Base-by-base conservation (phyloP, 129 eudicot species). In the Arctium minus region DNA sequence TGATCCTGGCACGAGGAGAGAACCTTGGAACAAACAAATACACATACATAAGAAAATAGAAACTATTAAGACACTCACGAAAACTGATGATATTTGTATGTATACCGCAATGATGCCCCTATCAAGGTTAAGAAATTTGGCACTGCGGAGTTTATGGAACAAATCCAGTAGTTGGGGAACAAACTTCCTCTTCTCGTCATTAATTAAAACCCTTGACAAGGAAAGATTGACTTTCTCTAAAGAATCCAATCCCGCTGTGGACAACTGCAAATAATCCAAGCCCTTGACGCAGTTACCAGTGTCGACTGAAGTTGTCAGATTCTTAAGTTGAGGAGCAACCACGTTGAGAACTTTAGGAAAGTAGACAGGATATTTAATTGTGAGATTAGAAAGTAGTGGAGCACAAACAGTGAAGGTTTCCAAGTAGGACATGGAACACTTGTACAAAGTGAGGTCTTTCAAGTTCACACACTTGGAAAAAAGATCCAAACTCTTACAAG, bases 381-480 rank as follows among this genome's bases (percentile, higher is more conserved):
- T 22, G 27, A 22, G 27, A 22, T 22, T 22, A 22, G 27, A 22
- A 22, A 22, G 27, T 22, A 22, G 27, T 22, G 27, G 27, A 22
- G 27, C 27, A 22, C 27, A 22, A 22, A 22, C 27, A 22, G 27
- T 22, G 27, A 22, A 22, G 27, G 27, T 22, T 22, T 48, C n/a
- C 15, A 48, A 48, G 18, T 3, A 11, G 10, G 3, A 2, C 27
- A 50, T 22, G 1, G 12, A 10, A 36, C 77, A 73, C 22, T 8
- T 5, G 4, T 6, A 10, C 4, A 73, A 31, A 39, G 77, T 39
- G 77, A 74, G 78, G 50, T 74, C 50, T 56, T 3, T 74, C 78
- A 40, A 40, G 12, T 18, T 42, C 60, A 74, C 78, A 40, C 78
- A 40, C 36, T 74, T 74, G 64, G 78, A 74, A 10, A 74, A 74